Evolutionary conservation across 2,329 filamentous ascomycete species (phyloP), one percentile per base, ranked within the genome.

Genomic region (Sordariomycetes sp.): DNA sequence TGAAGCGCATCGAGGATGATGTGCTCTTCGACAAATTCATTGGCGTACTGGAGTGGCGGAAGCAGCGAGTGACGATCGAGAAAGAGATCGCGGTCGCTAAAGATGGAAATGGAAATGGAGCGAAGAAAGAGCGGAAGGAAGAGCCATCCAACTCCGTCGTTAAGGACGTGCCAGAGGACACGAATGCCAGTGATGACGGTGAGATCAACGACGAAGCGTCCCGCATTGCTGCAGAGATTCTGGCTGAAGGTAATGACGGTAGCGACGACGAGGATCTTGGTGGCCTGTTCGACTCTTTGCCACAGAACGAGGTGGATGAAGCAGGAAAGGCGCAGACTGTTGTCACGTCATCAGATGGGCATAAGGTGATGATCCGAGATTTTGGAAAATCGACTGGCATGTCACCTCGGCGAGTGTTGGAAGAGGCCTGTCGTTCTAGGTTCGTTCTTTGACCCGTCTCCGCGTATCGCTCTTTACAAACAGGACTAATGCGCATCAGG

Each of bases 381-480:
- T 95, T 96, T 66, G 87, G 86, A 2, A 86, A 86, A 54, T 79
- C 78, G 65, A 73, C 74, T 11, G 88, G 90, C 7, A 59, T 94
- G 20, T 83, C 66, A 45, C 88, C 90, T 12, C 74, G 77, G 41
- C 72, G 82, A 43, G 70, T 85, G 19, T 61, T 96, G 10, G 87
- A 95, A 54, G 88, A 95, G 54, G 75, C 85, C n/a, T 93, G 88
- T 53, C 80, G 82, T 46, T 75, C 86, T 42, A 81, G 81, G 81
- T 82, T 56, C 44, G 54, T 48, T 19, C 17, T 19, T 6, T 21
- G 25, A 26, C 20, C 20, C 10, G 4, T 6, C 19, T 11, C 11
- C 14, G 20, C 6, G 14, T 20, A 16, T n/a, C 19, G 8, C 16
- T 19, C 12, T 40, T 35, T n/a, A n/a, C n/a, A n/a, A n/a, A n/a